Percentiles rank a stretch among this genome's conserved stretches.
phyloP scores from a whole-genome alignment of 805 yeast species.

The Kodamaea nitidulidarum region DNA sequence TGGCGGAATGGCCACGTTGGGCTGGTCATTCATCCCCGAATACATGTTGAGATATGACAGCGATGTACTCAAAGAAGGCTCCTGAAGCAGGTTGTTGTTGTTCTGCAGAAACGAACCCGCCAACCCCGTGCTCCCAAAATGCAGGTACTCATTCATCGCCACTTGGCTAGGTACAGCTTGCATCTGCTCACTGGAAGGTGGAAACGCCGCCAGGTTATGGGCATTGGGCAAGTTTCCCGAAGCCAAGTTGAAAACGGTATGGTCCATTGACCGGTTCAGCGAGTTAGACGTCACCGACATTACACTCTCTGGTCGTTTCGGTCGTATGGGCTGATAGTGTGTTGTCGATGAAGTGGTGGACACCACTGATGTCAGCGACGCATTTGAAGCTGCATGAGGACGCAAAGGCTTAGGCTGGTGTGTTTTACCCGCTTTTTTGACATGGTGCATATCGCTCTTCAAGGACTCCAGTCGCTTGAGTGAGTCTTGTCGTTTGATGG shows the following conservation, averaged over 20 bases:
- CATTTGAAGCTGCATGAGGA: conserved; percentile 13
- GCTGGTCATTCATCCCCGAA: conserved; percentile 4
- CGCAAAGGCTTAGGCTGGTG: conserved; percentile 22
- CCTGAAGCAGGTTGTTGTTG: conserved; percentile 1
- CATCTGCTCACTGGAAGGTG: conserved; percentile 9
- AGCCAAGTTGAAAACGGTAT: conserved; percentile 10
- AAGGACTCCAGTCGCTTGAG: conserved; percentile 4
- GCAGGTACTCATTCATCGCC: conserved; percentile 7
- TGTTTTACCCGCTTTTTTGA: conserved; percentile 8
- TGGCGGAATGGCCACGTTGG: conserved; percentile 10
- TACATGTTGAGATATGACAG: conserved; percentile 9
- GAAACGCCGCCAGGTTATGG: conserved; percentile 15
- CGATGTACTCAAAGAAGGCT: conserved; percentile 9
- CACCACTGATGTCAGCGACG: conserved; percentile 8
- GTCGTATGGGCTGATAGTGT: conserved; percentile 25
- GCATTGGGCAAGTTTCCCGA: conserved; percentile 14
- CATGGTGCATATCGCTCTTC: conserved; percentile 2
- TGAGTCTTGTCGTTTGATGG: conserved; percentile 6
- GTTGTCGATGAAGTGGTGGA: conserved; percentile 6
- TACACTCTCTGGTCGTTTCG: conserved; percentile 38
- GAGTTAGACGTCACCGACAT: conserved; percentile 37
- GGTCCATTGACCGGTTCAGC: conserved; percentile 19
- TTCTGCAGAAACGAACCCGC: conserved; percentile 8
- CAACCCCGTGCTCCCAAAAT: conserved; percentile 14
- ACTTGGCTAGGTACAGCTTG: not conserved